phyloP scores from a whole-genome alignment of 352 stramenopile species.

The Globisporangium iwayamae region DNA sequence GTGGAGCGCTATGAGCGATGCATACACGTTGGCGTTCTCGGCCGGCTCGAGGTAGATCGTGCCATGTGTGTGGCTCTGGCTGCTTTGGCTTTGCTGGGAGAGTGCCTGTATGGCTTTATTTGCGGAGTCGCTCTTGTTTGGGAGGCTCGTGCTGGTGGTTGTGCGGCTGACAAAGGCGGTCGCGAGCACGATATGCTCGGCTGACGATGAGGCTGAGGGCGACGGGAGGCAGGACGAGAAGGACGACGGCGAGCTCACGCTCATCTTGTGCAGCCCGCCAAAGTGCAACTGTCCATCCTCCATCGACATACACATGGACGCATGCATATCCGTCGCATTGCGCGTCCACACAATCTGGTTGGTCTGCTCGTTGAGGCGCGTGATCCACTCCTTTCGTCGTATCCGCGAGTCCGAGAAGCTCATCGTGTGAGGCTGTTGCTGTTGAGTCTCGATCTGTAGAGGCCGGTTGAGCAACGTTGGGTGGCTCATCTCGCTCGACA shows the following conservation, averaged over 20 bases:
- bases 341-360: conserved; percentile 34
- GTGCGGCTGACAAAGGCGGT: conserved; percentile 45
- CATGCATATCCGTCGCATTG: not conserved
- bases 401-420: conserved; percentile 12
- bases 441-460: not conserved
- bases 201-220: not conserved
- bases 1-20: conserved; percentile 17
- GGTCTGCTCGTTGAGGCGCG: conserved; percentile 15
- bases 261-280: conserved; percentile 10
- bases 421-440: not conserved
- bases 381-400: conserved; percentile 43
- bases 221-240: conserved; percentile 9
- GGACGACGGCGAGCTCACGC: conserved; percentile 7
- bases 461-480: not conserved
- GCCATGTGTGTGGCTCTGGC: conserved; percentile 20
- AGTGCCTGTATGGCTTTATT: not conserved
- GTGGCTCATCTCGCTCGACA: not conserved
- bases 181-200: conserved; percentile 25
- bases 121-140: conserved; percentile 5
- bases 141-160: not conserved
- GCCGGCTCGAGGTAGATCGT: conserved; percentile 24
- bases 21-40: conserved; percentile 31
- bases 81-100: not conserved
- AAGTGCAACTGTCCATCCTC: not conserved
- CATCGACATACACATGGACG: not conserved